Base-by-base conservation (phyloP, 345 rosid species). In the Salix exigua region DNA sequence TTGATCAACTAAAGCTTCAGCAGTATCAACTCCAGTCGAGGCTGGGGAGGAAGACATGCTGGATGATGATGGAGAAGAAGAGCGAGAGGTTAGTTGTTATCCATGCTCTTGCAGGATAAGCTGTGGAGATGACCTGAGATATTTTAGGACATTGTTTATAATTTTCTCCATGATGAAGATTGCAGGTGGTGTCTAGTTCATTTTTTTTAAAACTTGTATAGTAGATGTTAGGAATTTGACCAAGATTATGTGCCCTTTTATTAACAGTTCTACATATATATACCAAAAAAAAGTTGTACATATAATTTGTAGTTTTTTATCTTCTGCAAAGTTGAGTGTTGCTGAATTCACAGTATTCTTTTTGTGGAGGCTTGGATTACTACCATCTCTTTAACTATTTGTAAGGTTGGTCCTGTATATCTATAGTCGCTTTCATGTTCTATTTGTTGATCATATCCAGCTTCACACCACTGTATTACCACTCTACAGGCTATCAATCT, bases 21-120 rank as follows among this genome's bases (percentile, higher is more conserved):
- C 97, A 63, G 72, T 92, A 72, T 93, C 98, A 2, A 79, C 97
- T 74, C 99, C 94, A 2, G 85, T 90, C 84, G 97, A 91, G 86
- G 77, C 85, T 30, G 97, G 93, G 55, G 98, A 96, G 80, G 99
- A 96, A 73, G 95, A 93, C 75, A 68, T 84, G 44, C 79, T 89
- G 64, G 97, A 94, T 83, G 98, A 92, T n/a, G 98, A 94, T 77
- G 85, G 93, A 42, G 99, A 96, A 88, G 98, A 96, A 81, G 98
- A 96, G 78, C 86, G 99, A 58, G 99, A 94, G 93, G 98, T 92
- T 76, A 81, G 92, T 82, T 68, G 58, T 67, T 55, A 46, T 28
- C 38, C 21, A n/a, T 38, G 14, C 48, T 25, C 1, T 38, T 60
- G 1, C 26, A 25, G 38, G 23, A 37, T 35, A 58, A 58, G 62